Evolutionary conservation across 2,329 filamentous ascomycete species (phyloP), one percentile per base, ranked within the genome.

Genomic region (Harringtonia aguacate): DNA sequence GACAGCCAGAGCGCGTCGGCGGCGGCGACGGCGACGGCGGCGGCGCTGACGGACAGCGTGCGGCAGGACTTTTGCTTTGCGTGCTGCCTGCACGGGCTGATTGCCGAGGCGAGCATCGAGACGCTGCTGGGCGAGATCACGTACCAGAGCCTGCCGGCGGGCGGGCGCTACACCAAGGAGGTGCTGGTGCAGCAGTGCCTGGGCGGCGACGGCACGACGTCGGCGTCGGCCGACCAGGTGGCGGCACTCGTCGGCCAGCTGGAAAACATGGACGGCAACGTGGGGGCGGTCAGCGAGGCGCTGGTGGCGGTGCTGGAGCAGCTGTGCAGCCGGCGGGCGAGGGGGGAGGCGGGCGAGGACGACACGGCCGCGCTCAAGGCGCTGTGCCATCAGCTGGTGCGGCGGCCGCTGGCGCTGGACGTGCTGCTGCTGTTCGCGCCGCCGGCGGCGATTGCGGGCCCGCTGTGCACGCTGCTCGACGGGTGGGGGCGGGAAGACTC

Each of bases 261-360:
- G 21, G 87, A 95, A 45, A 83, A 82, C 41, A 88, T 92, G 73
- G 86, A 94, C 55, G 90, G 90, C 2, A 95, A 95, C 59, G 86
- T 86, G 3, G 87, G 86, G 3, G 86, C 87, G 3, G 86, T 94
- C 17, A 84, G 84, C 41, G 79, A 82, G 48, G 89, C 88, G 3
- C 68, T 89, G 36, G 76, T 80, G 33, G 83, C 86, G 66, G 72
- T 85, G 28, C 74, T 88, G 54, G 70, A 75, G 20, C 76, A 78
- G 50, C 70, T 88, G 15, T 89, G 84, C 54, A 68, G 70, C 17
- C 81, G 74, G 38, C 85, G 84, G 53, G n/a, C n/a, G n/a, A n/a
- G n/a, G n/a, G n/a, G n/a, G n/a, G n/a, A n/a, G n/a, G n/a, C n/a
- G n/a, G n/a, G n/a, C n/a, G n/a, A n/a, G n/a, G n/a, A n/a, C n/a